Evolutionary conservation across 1,284 basidiomycete species (phyloP), one percentile per base, ranked within the genome.

Genomic region (Ceratobasidium sp.): DNA sequence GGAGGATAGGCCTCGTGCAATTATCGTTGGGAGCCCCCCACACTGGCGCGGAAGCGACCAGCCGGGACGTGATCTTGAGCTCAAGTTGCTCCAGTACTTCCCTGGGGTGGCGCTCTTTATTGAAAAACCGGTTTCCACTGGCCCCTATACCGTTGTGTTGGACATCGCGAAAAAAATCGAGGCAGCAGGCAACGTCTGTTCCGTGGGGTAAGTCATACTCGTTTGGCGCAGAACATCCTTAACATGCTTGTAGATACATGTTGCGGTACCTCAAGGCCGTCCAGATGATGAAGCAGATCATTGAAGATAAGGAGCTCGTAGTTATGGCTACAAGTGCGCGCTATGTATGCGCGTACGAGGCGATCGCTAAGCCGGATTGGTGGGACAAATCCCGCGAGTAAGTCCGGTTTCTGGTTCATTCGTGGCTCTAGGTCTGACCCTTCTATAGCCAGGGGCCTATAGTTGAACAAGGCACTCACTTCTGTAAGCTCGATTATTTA

Each of bases 201-300:
- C 94, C 41, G 94, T 98, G 76, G 97, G 97, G 89, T 95, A 82
- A 80, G 85, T 82, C 1, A 13, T 49, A 59, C 29, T 31, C 68
- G 75, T 61, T 63, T 41, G 27, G 31, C 16, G n/a, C 34, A 41
- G 41, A 69, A 16, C 37, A n/a, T 16, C 24, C 29, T 80, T 24
- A 53, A 73, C 29, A 61, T 65, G 13, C 9, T 79, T 75, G 74
- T 61, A 81, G 82, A 4, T 88, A 88, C 81, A 97, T 97, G 94
- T 85, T 98, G 74, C 90, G 95, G 76, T 98, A 98, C 84, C 87
- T 97, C 79, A 93, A 92, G 82, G 96, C 94, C 64, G 95, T 98
- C 24, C 97, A 98, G 84, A 93, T 92, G 88, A 98, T 99, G 95
- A 98, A 98, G 84, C 88, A 92, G 77, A 96, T 98, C 81, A 93